Conservation (phyloP, 2,329 filamentous ascomycete species). For the Hirsutella minnesotensis region DNA sequence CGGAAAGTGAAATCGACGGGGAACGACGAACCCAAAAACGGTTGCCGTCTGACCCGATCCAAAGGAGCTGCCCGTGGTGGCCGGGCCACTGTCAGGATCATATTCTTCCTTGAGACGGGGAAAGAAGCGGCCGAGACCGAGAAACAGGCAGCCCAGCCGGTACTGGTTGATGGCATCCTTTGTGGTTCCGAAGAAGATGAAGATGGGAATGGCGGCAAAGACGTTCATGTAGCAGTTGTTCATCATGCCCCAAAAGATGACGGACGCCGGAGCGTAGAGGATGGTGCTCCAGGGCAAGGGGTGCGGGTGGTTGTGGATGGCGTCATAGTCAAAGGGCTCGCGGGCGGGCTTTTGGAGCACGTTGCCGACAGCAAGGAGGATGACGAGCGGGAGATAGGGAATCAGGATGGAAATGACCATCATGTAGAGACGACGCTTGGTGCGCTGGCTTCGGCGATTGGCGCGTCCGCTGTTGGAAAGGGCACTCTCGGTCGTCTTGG, state of each 20-base stretch:
- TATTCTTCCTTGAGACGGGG: slow-evolving; percentile 27
- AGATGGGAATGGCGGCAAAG: slow-evolving; percentile 33
- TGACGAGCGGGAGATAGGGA: slow-evolving; percentile 36
- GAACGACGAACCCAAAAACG: background rate
- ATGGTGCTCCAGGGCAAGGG: slow-evolving; percentile 35
- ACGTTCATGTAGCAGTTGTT: slow-evolving; percentile 38
- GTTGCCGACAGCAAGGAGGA: slow-evolving; percentile 29
- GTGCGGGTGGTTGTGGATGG: slow-evolving; percentile 25
- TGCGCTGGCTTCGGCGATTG: slow-evolving; percentile 30
- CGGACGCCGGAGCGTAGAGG: slow-evolving; percentile 28
- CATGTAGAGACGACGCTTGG: slow-evolving; percentile 40
- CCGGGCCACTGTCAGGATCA: slow-evolving; percentile 18
- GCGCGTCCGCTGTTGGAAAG: slow-evolving; percentile 28
- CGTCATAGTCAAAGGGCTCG: slow-evolving; percentile 26
- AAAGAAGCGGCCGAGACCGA: slow-evolving; percentile 32
- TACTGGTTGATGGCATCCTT: slow-evolving; percentile 40
- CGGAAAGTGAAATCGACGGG: background rate
- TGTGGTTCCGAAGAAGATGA: slow-evolving; percentile 44
- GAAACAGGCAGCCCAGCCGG: slow-evolving; percentile 1
- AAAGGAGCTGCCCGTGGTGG: slow-evolving; percentile 8
- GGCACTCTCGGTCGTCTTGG: slow-evolving; percentile 26
- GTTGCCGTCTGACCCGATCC: slow-evolving; percentile 8
- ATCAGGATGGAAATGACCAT: slow-evolving; percentile 40
- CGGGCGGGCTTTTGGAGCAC: slow-evolving; percentile 18
- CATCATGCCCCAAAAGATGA: slow-evolving; percentile 25